Evolutionary conservation across 257 asterid species (phyloP).

Genomic region (Jacaranda mimosifolia): DNA sequence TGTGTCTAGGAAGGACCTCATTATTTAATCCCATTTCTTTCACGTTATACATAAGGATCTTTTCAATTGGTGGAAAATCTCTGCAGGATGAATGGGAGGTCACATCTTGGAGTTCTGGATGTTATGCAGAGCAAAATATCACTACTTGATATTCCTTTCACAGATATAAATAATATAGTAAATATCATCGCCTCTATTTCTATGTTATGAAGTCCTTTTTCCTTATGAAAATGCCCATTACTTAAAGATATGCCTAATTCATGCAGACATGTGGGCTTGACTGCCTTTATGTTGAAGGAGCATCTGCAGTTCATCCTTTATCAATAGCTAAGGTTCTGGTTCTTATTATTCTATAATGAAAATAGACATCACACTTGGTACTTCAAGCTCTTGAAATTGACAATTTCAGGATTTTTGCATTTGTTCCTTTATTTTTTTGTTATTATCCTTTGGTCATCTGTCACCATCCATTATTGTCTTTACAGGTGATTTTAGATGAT

Average conservation of each 20-base stretch:
- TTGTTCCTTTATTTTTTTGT: neutral
- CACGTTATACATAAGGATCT: neutral
- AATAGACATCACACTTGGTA: conserved; percentile 11
- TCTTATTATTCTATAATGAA: conserved; percentile 4
- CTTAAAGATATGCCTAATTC: conserved; percentile 25
- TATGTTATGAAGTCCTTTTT: conserved; percentile 20
- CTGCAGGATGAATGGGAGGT: conserved; percentile 87
- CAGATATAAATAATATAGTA: conserved; percentile 83
- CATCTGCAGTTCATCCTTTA: conserved; percentile 80
- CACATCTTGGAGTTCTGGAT: conserved; percentile 86
- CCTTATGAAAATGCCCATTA: conserved; percentile 24
- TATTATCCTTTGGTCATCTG: conserved; percentile 4
- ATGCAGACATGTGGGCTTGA: conserved; percentile 70
- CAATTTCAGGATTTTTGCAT: neutral
- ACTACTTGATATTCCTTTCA: conserved; percentile 77
- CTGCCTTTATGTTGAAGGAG: conserved; percentile 85
- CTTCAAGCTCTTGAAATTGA: conserved; percentile 32
- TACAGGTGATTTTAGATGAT: conserved; percentile 79
- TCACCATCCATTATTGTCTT: conserved; percentile 33
- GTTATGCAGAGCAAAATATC: conserved; percentile 59
- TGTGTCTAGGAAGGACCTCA: no score
- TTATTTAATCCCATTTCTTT: neutral
- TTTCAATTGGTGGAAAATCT: conserved; percentile 34
- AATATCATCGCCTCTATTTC: conserved; percentile 26
- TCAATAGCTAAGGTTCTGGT: conserved; percentile 83